Conservation (phyloP, 2,329 filamentous ascomycete species). For the Alternaria tenuissima region DNA sequence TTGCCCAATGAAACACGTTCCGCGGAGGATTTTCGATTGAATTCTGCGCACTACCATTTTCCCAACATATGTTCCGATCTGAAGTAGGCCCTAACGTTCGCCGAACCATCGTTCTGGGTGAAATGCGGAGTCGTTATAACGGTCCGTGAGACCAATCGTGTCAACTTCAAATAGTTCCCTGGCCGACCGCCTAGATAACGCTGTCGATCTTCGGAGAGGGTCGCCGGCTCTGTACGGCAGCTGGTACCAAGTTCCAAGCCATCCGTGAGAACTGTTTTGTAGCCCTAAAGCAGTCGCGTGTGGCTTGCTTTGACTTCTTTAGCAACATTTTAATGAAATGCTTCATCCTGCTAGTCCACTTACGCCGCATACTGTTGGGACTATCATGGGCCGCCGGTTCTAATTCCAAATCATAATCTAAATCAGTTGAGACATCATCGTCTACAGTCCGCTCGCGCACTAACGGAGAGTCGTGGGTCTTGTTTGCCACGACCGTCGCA, state of each 20-base stretch:
- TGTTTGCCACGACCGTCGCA: background rate
- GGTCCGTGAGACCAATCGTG: background rate
- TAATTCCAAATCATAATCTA: background rate
- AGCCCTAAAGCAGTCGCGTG: constrained; percentile 3
- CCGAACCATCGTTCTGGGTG: constrained; percentile 1
- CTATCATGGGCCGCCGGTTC: background rate
- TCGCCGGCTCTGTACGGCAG: background rate
- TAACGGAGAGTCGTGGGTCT: background rate
- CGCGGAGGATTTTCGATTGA: background rate
- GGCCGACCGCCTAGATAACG: background rate
- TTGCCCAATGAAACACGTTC: background rate
- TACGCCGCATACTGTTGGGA: too few species aligned
- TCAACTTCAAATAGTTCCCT: background rate
- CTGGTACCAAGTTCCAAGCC: constrained; percentile 3
- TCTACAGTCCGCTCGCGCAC: background rate
- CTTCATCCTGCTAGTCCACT: constrained; percentile 2
- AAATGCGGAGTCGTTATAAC: background rate
- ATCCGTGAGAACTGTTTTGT: constrained; percentile 5
- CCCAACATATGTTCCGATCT: constrained; percentile 5
- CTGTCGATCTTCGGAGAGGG: background rate
- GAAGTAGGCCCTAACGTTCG: constrained; percentile 3
- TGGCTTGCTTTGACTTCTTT: background rate
- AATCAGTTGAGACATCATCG: background rate
- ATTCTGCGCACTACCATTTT: background rate
- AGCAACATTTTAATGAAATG: background rate